Conservation (phyloP, 202 grass and related monocot species). For the Panicum virgatum region DNA sequence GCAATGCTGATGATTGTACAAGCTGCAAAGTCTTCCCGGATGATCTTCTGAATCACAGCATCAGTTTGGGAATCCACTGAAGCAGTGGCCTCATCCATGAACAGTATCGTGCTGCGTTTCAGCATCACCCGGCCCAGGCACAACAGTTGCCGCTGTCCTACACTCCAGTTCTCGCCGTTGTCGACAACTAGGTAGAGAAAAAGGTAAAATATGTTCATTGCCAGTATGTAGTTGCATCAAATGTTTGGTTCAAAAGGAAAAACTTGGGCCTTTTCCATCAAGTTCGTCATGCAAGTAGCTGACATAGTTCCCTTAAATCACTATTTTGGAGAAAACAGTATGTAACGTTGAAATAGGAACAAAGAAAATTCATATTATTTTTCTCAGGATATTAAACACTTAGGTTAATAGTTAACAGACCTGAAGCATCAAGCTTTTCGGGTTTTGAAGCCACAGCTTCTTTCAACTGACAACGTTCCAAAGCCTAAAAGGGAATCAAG, state of each 20-base stretch:
- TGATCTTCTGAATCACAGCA: constrained; percentile 92
- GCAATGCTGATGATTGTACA: constrained; percentile 99
- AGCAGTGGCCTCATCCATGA: constrained; percentile 98
- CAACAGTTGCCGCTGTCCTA: constrained; percentile 91
- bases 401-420: constrained; percentile 45
- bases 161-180: constrained; percentile 99
- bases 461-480: constrained; percentile 92
- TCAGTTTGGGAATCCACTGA: constrained; percentile 98
- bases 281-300: not conserved
- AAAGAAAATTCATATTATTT: not conserved
- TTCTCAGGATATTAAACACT: not conserved
- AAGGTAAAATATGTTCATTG: not conserved
- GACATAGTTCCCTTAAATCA: not conserved
- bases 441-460: constrained; percentile 84
- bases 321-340: constrained; percentile 2
- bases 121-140: constrained; percentile 94
- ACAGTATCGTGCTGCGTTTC: constrained; percentile 82
- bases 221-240: not conserved
- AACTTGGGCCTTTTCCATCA: not conserved
- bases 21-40: constrained; percentile 79
- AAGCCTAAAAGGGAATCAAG: constrained; percentile 56
- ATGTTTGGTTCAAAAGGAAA: not conserved
- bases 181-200: constrained; percentile 66
- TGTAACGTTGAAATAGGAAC: not conserved
- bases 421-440: constrained; percentile 92